Evolutionary conservation across 331 rosid species (phyloP), one percentile per base, ranked within the genome.

Genomic region (Erythrophleum ivorense): DNA sequence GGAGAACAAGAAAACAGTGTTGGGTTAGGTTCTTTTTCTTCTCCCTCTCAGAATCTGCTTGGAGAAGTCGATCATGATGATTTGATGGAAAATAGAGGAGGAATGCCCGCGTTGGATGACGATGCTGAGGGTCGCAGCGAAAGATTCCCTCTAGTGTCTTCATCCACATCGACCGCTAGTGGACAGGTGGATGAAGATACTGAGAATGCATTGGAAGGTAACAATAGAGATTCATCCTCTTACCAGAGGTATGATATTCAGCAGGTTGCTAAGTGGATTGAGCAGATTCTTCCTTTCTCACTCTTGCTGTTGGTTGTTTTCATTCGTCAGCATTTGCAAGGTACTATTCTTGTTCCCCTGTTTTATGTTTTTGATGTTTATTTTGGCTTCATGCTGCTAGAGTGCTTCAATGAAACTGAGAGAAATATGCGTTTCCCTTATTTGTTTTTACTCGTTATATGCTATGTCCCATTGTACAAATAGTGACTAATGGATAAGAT

Each of bases 311-410:
- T 95, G 75, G 84, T 92, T 11, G 94, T 93, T 69, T 91, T 95
- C 85, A 88, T 95, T 78, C 96, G 94, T 40, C 94, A 90, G 89
- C 98, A 95, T 79, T 88, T 93, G 85, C 92, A 89, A 90, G 98
- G 98, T 93, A 86, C 55, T 6, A 45, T 33, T 63, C 70, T 59
- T 33, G 6, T 68, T 36, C 52, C 14, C 4, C 46, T 52, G 18
- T 70, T 59, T 19, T 55, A 2, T 64, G 52, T 64, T 52, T 74
- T 34, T 63, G 34, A 2, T 71, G 9, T 78, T 65, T 18, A 6
- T 53, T 63, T 73, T 57, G 40, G n/a, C 75, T 65, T 81, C 77
- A 65, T 63, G 57, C 1, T 78, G 16, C 29, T 50, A n/a, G 49
- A 48, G 8, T 63, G 40, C 64, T 68, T 21, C 40, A 54, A 64